Base-by-base conservation (phyloP, 129 eudicot species). In the Erigeron canadensis region DNA sequence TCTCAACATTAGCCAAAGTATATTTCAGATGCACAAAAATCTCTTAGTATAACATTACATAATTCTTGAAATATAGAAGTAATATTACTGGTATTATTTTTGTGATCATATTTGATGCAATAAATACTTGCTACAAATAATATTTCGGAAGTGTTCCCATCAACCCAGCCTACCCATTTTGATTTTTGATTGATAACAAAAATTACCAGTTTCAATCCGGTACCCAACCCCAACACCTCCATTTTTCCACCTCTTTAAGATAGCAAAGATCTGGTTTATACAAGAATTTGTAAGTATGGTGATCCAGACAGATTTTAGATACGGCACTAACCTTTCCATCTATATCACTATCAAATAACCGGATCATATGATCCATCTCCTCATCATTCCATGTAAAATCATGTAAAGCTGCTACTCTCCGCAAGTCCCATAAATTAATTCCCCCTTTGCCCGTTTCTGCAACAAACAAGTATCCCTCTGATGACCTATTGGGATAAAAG, bases 381-480 rank as follows among this genome's bases (percentile, higher is more conserved):
- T 85, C 83, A 70, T 89, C 93, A 4, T 89, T 73, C 99, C 99
- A 95, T 4, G 78, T 82, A 79, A 95, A 95, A 80, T 95, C 97
- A 88, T 95, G 99, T 61, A 79, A 65, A 51, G 82, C 82, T 45
- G 96, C 99, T 75, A 90, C 79, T 75, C 88, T 81, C 70, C 78
- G 65, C 73, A 95, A 55, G 73, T 95, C 99, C 73, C 92, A 74
- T 53, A 82, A 11, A 62, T 60, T 77, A 54, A 95, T 84, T 67
- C 84, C 78, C 60, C 96, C 97, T 82, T 75, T 83, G 59, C 91
- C 99, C 1, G 80, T 81, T 87, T 87, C 99, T 95, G 96, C 55
- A 5, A 75, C n/a, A 74, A 44, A 37, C 67, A 19, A 57, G 53
- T 46, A 43, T 63, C 23, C 65, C 21, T 39, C 55, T 34, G 42